These are phyloP conservation scores for Ettlia oleoabundans DNA, from an alignment of 139 green algal genomes.

Conservation along the genomic window DNA sequence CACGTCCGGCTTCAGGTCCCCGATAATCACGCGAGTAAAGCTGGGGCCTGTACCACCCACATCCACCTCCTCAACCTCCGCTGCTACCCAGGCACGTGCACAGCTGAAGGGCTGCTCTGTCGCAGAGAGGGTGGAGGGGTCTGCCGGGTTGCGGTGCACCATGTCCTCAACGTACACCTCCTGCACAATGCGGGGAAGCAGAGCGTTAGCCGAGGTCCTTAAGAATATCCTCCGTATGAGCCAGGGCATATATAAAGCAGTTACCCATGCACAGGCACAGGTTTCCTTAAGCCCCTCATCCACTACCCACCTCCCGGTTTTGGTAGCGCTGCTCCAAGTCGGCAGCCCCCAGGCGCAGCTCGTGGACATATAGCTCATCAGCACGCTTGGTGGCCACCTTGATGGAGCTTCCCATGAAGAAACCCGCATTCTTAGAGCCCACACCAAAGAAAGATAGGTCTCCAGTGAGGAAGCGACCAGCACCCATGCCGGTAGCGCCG, in stretches of 20 bases:
- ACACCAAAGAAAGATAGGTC: slow-evolving; percentile 86
- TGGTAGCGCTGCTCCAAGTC: slow-evolving; percentile 71
- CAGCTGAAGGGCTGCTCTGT: slow-evolving; percentile 53
- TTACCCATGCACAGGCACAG: background rate
- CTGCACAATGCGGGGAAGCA: slow-evolving; percentile 20
- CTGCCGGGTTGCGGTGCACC: slow-evolving; percentile 68
- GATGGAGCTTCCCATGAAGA: slow-evolving; percentile 77
- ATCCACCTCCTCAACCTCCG: slow-evolving; percentile 26
- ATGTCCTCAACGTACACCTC: slow-evolving; percentile 83
- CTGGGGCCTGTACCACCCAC: background rate
- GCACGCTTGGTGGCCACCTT: slow-evolving; percentile 66
- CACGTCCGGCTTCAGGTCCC: slow-evolving; percentile 70
- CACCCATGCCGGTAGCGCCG: background rate
- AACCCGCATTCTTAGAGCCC: slow-evolving; percentile 81
- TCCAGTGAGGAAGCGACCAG: slow-evolving; percentile 69
- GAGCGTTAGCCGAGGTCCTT: background rate
- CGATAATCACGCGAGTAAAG: slow-evolving; percentile 77
- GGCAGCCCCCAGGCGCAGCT: slow-evolving; percentile 62
- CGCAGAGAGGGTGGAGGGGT: slow-evolving; percentile 50
- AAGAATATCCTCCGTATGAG: no score
- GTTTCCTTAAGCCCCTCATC: background rate
- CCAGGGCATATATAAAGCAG: background rate
- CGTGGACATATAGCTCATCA: slow-evolving; percentile 62
- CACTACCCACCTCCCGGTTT: slow-evolving; percentile 38
- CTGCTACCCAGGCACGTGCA: slow-evolving; percentile 36